Conservation (phyloP, 73 alveolate species). For the Stentor coeruleus region DNA sequence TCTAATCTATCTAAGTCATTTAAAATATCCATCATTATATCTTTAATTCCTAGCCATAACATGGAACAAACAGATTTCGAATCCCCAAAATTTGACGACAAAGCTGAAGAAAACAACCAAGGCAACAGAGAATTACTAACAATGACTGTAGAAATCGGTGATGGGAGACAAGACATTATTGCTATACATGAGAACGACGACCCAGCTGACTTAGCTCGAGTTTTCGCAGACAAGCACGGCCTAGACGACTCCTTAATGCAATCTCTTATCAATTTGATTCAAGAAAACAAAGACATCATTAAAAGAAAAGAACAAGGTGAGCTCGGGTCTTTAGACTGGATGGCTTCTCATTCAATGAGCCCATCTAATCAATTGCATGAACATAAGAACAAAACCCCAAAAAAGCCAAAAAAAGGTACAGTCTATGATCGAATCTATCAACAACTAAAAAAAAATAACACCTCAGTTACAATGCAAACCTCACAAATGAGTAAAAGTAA, state of each 20-base stretch:
- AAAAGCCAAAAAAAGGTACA: no score
- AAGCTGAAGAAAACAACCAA: not conserved
- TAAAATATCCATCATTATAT: no score
- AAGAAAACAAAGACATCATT: constrained; percentile 13
- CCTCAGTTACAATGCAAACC: no score
- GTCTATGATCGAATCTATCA: no score
- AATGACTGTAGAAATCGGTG: constrained; percentile 67
- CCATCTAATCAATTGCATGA: no score
- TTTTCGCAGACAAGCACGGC: constrained; percentile 40
- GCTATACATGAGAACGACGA: constrained; percentile 46
- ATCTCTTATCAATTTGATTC: not conserved
- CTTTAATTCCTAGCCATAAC: not conserved
- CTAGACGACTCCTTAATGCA: constrained; percentile 30
- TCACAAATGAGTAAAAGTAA: not conserved
- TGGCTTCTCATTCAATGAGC: no score
- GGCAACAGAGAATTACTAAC: constrained; percentile 41
- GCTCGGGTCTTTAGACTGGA: no score
- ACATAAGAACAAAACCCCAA: no score
- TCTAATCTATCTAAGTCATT: no score
- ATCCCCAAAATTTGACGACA: not conserved
- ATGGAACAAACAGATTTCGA: not conserved
- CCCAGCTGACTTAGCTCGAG: constrained; percentile 44
- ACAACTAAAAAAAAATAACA: no score
- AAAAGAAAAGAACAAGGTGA: not conserved
- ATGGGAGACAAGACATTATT: constrained; percentile 51